Evolutionary conservation across 169 alveolate species (phyloP).

Genomic region (Neospora caninum): DNA sequence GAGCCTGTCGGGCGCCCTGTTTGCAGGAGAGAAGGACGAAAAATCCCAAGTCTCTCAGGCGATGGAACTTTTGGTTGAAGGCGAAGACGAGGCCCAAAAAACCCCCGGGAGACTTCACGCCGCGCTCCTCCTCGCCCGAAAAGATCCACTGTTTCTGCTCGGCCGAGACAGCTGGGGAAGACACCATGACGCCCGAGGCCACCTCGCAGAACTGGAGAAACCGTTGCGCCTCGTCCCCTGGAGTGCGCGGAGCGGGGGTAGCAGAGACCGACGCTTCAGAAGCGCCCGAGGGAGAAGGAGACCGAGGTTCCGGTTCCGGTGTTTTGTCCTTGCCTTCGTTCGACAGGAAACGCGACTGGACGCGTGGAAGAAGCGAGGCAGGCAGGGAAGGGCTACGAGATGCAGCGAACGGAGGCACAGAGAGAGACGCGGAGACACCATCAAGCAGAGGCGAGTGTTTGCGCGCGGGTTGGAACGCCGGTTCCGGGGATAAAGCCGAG

Average conservation of each 20-base stretch:
- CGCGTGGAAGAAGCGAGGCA: background rate
- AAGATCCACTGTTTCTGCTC: background rate
- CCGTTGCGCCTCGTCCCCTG: background rate
- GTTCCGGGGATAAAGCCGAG: no score
- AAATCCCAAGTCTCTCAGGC: background rate
- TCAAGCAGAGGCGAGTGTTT: no score
- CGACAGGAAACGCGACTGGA: background rate
- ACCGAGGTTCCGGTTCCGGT: background rate
- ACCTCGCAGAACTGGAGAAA: background rate
- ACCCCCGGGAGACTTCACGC: conserved; percentile 6
- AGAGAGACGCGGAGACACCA: background rate
- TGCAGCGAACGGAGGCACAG: background rate
- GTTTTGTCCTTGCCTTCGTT: background rate
- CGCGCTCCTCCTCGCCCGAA: background rate
- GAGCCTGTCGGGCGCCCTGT: conserved; percentile 24
- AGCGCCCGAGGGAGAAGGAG: no score
- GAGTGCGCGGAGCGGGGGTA: background rate
- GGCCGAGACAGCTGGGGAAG: background rate
- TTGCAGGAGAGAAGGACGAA: background rate
- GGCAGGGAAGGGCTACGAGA: background rate
- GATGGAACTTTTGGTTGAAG: background rate
- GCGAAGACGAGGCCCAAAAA: background rate
- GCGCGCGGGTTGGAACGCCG: no score
- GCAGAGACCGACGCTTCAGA: no score
- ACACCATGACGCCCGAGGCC: background rate